These are phyloP conservation scores for Solanum tarijense DNA, from an alignment of 257 asterid species.

Conservation along the genomic window DNA sequence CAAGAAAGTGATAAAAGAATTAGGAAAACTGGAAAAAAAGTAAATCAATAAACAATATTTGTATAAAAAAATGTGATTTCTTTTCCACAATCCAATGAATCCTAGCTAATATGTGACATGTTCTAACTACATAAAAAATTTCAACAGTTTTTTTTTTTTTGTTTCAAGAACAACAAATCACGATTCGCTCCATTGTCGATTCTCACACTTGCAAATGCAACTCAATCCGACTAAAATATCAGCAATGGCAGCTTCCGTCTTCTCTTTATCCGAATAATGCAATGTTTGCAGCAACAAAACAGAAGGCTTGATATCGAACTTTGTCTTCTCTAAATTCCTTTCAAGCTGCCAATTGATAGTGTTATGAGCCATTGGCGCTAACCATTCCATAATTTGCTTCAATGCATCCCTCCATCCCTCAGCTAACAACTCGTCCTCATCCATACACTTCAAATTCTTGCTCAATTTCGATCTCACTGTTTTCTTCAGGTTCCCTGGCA, in stretches of 20 bases:
- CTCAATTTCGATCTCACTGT: constrained; percentile 53
- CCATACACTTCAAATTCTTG: constrained; percentile 38
- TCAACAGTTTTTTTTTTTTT: background rate
- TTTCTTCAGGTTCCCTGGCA: constrained; percentile 55
- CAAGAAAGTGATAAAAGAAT: background rate
- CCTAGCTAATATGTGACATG: background rate
- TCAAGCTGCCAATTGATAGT: constrained; percentile 72
- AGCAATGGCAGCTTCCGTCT: constrained; percentile 83
- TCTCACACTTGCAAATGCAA: constrained; percentile 54
- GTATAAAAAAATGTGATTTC: background rate
- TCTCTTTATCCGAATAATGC: constrained; percentile 75
- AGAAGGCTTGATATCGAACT: constrained; percentile 34
- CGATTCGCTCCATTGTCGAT: constrained; percentile 11
- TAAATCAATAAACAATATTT: background rate
- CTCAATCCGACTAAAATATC: constrained; percentile 76
- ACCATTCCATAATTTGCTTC: constrained; percentile 66
- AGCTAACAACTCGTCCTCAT: constrained; percentile 40
- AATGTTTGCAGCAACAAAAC: constrained; percentile 54
- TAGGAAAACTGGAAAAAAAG: background rate
- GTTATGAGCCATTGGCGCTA: constrained; percentile 64
- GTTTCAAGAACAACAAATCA: background rate
- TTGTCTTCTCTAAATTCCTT: constrained; percentile 58
- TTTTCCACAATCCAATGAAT: background rate
- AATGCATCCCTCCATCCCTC: constrained; percentile 73
- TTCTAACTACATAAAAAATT: background rate